Evolutionary conservation across 345 rosid species (phyloP), one percentile per base, ranked within the genome.

Genomic region (Corchorus capsularis): DNA sequence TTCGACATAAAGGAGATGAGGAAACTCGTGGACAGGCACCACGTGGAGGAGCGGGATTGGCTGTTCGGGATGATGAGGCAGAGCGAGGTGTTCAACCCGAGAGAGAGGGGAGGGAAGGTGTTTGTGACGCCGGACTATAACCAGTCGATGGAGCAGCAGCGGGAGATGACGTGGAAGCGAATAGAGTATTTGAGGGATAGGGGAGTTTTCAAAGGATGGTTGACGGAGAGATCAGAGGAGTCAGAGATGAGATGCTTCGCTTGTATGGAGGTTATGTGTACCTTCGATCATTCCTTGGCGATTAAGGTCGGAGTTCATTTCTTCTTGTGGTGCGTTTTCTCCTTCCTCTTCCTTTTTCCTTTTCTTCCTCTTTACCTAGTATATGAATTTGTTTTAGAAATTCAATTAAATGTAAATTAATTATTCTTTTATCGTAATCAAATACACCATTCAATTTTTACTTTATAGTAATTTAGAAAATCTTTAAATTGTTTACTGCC

Each of bases 121-220:
- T 95, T 85, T 72, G 88, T 89, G 61, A 70, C 79, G 50, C 93
- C 98, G 8, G 96, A 93, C 76, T 93, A 82, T 63, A 93, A 92
- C 81, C 98, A 93, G 86, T 71, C 97, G 45, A 95, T 86, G 98
- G 99, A 92, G 85, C 97, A 92, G 69, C 99, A 95, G 80, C 80
- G 99, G 10, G 97, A 93, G 86, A 85, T 91, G 73, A 95, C 97
- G 0, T 81, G 86, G 98, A 89, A 69, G 73, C 82, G 98, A 78
- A 84, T 95, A 66, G 79, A 47, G 64, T 90, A 82, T 60, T 63
- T 95, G 82, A 73, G 78, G 2, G 97, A 92, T 46, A 82, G 74
- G 67, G 96, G 96, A 2, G 94, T 84, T 10, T 95, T 88, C 68
- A 46, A 83, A 11, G 94, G 96, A 0, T 95, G 97, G 97, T 80